phyloP scores from a whole-genome alignment of 768 basidiomycete species.

The Amanita pallidorosea region DNA sequence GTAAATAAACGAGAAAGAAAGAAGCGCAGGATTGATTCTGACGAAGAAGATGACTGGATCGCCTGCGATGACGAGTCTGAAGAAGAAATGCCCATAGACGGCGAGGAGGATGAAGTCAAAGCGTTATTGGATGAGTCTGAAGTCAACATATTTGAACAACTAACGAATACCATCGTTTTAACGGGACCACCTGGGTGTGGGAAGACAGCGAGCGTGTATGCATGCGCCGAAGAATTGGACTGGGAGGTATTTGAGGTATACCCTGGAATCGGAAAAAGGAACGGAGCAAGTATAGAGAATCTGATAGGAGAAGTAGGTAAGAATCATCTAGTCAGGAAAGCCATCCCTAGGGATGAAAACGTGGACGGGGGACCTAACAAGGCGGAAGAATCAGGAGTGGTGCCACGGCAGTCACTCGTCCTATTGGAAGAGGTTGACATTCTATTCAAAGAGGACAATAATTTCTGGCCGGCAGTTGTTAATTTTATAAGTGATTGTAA shows the following conservation, averaged over 20 bases:
- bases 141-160: constrained; percentile 22
- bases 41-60: constrained; percentile 56
- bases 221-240: constrained; percentile 85
- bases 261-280: constrained; percentile 88
- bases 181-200: constrained; percentile 76
- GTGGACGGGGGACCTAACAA: constrained; percentile 1
- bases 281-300: constrained; percentile 63
- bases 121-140: not conserved
- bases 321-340: constrained; percentile 69
- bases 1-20: constrained; percentile 42
- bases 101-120: constrained; percentile 20
- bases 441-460: constrained; percentile 75
- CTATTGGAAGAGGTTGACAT: constrained; percentile 95
- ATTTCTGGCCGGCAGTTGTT: constrained; percentile 79
- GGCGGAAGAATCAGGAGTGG: constrained; percentile 10
- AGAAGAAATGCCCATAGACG: constrained; percentile 16
- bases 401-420: constrained; percentile 74
- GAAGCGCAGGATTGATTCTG: constrained; percentile 39
- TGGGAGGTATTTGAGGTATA: constrained; percentile 98
- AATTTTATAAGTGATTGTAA: constrained; percentile 75
- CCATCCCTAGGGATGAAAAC: constrained; percentile 7
- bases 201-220: constrained; percentile 89
- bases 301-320: constrained; percentile 89
- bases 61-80: constrained; percentile 29
- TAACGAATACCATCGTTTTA: constrained; percentile 84